Conservation (phyloP, 2,329 filamentous ascomycete species). For the Macrophomina phaseolina region DNA sequence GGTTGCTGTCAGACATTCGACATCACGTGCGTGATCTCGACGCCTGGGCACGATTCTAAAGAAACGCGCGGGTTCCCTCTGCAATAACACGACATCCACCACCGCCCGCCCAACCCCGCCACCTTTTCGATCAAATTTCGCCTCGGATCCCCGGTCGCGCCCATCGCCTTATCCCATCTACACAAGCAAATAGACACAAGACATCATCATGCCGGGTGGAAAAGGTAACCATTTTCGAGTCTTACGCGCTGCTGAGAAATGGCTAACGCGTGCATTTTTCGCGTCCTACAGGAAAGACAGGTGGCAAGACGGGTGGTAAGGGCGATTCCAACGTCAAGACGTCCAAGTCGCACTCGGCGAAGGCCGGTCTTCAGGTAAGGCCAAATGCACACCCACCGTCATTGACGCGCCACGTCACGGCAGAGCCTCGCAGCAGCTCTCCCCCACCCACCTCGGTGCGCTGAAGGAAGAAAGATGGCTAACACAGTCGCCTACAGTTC, state of each 20-base stretch:
- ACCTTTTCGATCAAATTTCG: background rate
- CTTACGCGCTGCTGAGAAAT: constrained; percentile 30
- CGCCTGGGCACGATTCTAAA: constrained; percentile 22
- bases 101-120: constrained; percentile 22
- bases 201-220: constrained; percentile 72
- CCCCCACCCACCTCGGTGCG: constrained; percentile 11
- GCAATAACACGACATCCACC: constrained; percentile 23
- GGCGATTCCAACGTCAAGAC: constrained; percentile 79
- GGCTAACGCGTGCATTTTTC: constrained; percentile 36
- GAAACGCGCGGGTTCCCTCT: constrained; percentile 20
- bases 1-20: background rate
- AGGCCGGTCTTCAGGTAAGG: constrained; percentile 93
- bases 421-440: constrained; percentile 18
- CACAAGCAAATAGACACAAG: background rate
- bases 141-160: constrained; percentile 17
- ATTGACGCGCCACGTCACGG: constrained; percentile 28
- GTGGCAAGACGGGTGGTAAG: constrained; percentile 91
- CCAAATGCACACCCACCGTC: constrained; percentile 25
- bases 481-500: constrained; percentile 66
- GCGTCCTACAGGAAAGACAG: constrained; percentile 58
- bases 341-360: constrained; percentile 91
- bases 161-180: background rate
- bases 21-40: constrained; percentile 6
- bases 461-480: background rate
- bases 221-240: constrained; percentile 72